Base-by-base conservation (phyloP, 2,329 filamentous ascomycete genomes). In the Sporothrix luriei region DNA sequence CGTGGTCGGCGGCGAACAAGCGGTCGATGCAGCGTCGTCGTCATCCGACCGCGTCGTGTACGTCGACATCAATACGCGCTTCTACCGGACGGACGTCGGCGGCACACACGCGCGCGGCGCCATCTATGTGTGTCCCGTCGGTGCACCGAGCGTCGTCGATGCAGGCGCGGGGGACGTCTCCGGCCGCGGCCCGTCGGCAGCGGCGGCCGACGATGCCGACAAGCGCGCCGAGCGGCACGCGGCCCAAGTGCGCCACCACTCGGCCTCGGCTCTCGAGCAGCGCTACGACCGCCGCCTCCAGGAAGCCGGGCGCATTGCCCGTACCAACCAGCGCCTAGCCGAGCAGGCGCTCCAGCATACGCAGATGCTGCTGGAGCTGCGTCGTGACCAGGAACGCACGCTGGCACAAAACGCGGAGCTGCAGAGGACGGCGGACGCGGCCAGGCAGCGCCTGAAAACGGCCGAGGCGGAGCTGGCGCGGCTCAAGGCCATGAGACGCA, bases 11-110 rank as follows among this genome's bases (percentile, higher is more conserved):
- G 79, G 84, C 13, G 79, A 83, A 69, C 75, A 77, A 4, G 75
- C 75, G 24, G 38, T 33, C 19, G 52, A 16, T 33, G 33, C 33
- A 19, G 29, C 24, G 26, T 6, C 52, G n/a, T 29, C 24, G 26
- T 6, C 52, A 13, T 29, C 68, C 68, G 21, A 69, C 13, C 84
- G 85, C 0, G 78, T 88, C 21, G 80, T 84, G 0, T 76, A 79
- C 24, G 76, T 87, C 21, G 83, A 87, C 73, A 71, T 87, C 13
- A 75, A 73, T 43, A 85, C 85, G 29, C 79, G 86, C 3, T 87
- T 83, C 75, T 85, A 84, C 75, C 83, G 86, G 21, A 29, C 48
- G 1, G 61, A 38, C 21, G 24, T 29, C 21, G 74, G 87, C 33
- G 40, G 19, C 6, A 9, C 57, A 4, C 38, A 4, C 21, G 4